A percentile compares a stretch with the other conserved stretches of the same genome.
These are phyloP conservation scores for Theobroma grandiflorum DNA, from an alignment of 441 rosid genomes.

Conservation along the genomic window DNA sequence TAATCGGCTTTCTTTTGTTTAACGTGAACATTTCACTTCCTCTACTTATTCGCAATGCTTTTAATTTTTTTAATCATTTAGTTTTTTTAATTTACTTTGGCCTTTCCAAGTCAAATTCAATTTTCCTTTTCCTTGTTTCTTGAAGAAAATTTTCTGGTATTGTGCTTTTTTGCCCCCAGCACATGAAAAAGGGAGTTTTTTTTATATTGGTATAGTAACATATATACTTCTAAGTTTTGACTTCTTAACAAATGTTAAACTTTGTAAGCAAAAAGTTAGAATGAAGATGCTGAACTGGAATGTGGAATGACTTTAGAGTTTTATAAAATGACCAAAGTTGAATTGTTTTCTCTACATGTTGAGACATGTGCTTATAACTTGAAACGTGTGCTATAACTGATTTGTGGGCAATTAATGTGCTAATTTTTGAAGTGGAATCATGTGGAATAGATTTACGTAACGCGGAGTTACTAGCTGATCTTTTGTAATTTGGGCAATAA, in stretches of 20 bases:
- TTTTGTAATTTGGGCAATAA: background rate
- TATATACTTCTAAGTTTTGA: background rate
- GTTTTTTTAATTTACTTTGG: background rate
- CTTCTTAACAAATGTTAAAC: background rate
- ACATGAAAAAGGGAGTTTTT: no score
- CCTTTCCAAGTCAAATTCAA: background rate
- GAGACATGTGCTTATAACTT: background rate
- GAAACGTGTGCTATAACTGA: background rate
- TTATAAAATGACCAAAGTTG: background rate
- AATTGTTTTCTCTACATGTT: background rate
- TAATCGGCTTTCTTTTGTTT: background rate
- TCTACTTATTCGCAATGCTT: background rate
- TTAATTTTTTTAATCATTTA: background rate
- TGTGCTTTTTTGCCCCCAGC: no score
- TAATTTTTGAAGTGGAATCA: background rate
- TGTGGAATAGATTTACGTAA: background rate
- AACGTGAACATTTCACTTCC: background rate
- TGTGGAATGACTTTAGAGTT: background rate
- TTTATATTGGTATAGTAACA: background rate
- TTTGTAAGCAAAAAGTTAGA: background rate
- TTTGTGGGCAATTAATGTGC: background rate
- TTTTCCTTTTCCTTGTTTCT: no score
- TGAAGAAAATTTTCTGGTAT: no score
- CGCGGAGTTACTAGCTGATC: background rate
- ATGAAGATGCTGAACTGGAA: background rate